Percentiles rank a stretch among this genome's conserved stretches.
Conservation (phyloP, 2,329 filamentous ascomycete genomes). For the Lecanosticta acicola region DNA sequence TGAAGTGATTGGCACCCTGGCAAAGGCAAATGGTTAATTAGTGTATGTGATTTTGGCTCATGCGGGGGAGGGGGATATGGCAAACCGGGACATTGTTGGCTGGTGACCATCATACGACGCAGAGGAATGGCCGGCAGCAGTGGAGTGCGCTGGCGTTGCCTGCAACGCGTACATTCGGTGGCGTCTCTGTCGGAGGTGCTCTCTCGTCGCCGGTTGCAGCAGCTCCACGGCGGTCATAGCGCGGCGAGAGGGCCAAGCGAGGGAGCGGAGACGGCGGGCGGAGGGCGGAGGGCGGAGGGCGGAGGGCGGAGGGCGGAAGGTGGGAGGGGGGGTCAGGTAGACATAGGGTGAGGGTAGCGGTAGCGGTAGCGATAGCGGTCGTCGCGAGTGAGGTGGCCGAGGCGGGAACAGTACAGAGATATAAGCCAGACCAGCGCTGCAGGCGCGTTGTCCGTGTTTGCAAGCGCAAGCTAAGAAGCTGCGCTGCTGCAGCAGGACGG, state of each 20-base stretch:
- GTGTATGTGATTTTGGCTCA: background rate
- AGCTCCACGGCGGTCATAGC: slow-evolving; percentile 3
- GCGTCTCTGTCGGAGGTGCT: background rate
- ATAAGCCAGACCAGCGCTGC: too few relatives aligned
- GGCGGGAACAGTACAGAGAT: too few relatives aligned
- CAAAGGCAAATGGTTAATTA: background rate
- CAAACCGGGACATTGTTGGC: slow-evolving; percentile 20
- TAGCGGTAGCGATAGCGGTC: too few relatives aligned
- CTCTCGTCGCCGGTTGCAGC: slow-evolving; percentile 1
- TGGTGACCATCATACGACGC: slow-evolving; percentile 10
- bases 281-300: background rate
- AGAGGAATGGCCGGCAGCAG: slow-evolving; percentile 4
- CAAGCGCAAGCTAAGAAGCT: too few relatives aligned
- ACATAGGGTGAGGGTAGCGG: too few relatives aligned
- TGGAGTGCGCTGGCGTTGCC: slow-evolving; percentile 11
- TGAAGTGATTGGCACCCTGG: slow-evolving; percentile 20
- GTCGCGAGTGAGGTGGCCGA: too few relatives aligned
- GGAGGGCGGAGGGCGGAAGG: background rate
- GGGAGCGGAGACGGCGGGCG: background rate
- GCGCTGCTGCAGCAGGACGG: background rate
- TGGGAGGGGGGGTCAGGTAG: background rate
- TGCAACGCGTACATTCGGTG: slow-evolving; percentile 19
- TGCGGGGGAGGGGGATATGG: slow-evolving; percentile 1
- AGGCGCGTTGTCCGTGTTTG: too few relatives aligned
- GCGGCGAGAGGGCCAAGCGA: background rate